A percentile compares a stretch with the other conserved stretches of the same genome.
Evolutionary conservation across 139 green algal genomes (phyloP).

Genomic region (Chlamydomonas eustigma): DNA sequence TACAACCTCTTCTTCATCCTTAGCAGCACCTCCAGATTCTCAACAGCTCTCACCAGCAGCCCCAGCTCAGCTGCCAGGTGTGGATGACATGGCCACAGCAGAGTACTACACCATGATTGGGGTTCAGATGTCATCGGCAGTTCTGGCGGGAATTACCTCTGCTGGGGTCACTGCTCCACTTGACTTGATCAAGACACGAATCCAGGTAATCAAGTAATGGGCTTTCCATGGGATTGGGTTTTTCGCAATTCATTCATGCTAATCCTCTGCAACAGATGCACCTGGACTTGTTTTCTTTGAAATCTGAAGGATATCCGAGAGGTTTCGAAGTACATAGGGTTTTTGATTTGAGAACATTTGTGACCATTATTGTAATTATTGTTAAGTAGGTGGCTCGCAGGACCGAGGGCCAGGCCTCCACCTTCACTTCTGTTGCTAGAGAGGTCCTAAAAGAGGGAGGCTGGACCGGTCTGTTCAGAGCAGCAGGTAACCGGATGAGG

Average conservation of each 20-base stretch:
- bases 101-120: conserved; percentile 33
- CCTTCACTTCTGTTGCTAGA: conserved; percentile 27
- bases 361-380: neutral
- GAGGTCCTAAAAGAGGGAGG: conserved; percentile 70
- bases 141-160: conserved; percentile 63
- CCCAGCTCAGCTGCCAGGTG: neutral
- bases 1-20: too few species aligned
- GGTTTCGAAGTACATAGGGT: neutral
- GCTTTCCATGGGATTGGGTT: neutral
- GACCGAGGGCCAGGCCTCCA: conserved; percentile 16
- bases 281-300: neutral
- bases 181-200: conserved; percentile 77
- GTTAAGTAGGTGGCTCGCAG: conserved; percentile 41
- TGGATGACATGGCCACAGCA: neutral
- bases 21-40: too few species aligned
- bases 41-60: neutral
- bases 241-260: neutral
- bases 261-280: neutral
- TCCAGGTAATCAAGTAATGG: conserved; percentile 50
- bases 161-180: conserved; percentile 72
- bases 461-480: conserved; percentile 49
- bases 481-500: too few species aligned
- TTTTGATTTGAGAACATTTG: neutral
- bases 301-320: neutral
- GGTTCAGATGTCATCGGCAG: conserved; percentile 59